A percentile compares a stretch with the other conserved stretches of the same genome.
These are phyloP conservation scores for Rhodotorula babjevae DNA, from an alignment of 768 basidiomycete species.

Conservation along the genomic window DNA sequence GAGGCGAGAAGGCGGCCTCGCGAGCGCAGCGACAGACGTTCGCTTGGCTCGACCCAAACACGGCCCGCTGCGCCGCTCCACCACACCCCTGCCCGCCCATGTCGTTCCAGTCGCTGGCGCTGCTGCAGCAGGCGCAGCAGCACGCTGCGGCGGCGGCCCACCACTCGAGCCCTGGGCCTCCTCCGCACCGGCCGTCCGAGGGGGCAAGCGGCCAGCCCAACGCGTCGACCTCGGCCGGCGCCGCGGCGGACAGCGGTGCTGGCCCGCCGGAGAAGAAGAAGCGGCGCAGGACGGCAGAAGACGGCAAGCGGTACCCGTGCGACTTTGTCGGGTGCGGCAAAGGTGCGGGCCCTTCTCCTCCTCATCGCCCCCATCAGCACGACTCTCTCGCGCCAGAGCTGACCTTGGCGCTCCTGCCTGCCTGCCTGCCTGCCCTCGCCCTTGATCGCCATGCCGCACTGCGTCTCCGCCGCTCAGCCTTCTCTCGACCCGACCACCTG, in stretches of 20 bases:
- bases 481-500: slow-evolving; percentile 35
- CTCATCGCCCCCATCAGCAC: background rate
- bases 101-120: slow-evolving; percentile 28
- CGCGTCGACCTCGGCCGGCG: too few relatives aligned
- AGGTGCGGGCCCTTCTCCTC: slow-evolving; percentile 5
- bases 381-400: too few relatives aligned
- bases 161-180: background rate
- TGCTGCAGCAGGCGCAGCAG: slow-evolving; percentile 11
- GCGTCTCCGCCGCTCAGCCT: slow-evolving; percentile 21
- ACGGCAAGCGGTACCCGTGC: slow-evolving; percentile 31
- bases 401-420: background rate
- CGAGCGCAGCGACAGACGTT: too few relatives aligned
- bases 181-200: background rate
- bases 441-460: too few relatives aligned
- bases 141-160: background rate
- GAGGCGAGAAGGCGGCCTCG: too few relatives aligned
- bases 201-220: background rate
- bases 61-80: background rate
- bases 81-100: background rate
- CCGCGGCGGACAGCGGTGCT: background rate
- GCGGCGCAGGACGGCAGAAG: slow-evolving; percentile 19
- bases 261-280: slow-evolving; percentile 21
- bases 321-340: slow-evolving; percentile 31
- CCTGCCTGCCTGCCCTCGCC: too few relatives aligned
- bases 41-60: too few relatives aligned